Evolutionary conservation across 192 early-diverging fungal species (phyloP), one percentile per base, ranked within the genome.

Genomic region (Coemansia sp.): DNA sequence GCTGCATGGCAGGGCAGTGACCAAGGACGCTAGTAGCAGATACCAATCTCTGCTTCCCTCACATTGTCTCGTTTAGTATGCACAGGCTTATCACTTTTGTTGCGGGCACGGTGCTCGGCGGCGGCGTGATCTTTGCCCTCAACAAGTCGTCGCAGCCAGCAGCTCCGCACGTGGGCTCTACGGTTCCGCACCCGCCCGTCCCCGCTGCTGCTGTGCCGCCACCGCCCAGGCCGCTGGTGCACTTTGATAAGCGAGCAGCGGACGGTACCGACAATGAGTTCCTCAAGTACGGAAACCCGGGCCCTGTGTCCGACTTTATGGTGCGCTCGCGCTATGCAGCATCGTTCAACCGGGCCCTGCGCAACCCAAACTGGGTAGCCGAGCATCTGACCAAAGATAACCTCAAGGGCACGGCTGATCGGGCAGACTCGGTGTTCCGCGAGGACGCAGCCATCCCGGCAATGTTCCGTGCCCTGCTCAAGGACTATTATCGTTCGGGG

Each of bases 401-500:
- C 35, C 57, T 87, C 25, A 78, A 80, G 60, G 57, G 65, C 38
- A 43, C 60, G 6, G 75, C 50, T 25, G 80, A 72, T 13, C 79
- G 77, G 13, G 77, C 78, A 19, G 54, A 54, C 40, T 90, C 89
- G 2, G 56, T 52, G 8, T 97, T 97, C 76, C 81, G 77, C 35
- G 90, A 93, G 51, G 94, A 97, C 44, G 17, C 45, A 0, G 43
- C 44, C 0, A 79, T 94, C n/a, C 91, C 91, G 12, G 47, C 54
- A 8, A 65, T 67, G 23, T 97, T 89, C 70, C 80, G 87, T 39
- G 85, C 87, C 3, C 76, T 73, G 22, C 71, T 93, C 30, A 48
- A 64, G 16, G 92, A 97, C 73, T 97, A 94, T 64, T 65, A 78
- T 47, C 64, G 78, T 16, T 83, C 84, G 10, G 87, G 88, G 13